Percentiles rank a stretch among this genome's conserved stretches.
phyloP scores from a whole-genome alignment of 345 rosid genomes.

The Hevea brasiliensis region DNA sequence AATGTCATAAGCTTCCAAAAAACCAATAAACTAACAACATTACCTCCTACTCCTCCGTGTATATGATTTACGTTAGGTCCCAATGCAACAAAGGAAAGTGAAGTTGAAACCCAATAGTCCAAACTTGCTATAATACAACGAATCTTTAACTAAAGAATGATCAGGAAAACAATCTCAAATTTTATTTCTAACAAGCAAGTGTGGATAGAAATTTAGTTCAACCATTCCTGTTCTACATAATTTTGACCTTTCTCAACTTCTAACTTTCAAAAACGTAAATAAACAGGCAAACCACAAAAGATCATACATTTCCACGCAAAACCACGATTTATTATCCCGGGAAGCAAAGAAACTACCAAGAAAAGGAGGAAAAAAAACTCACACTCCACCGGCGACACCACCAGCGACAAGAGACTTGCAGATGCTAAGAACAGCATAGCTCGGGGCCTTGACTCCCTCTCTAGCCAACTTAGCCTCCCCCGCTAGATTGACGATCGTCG shows the following conservation, averaged over 20 bases:
- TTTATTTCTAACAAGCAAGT: background rate
- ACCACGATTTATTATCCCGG: background rate
- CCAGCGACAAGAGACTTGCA: conserved; percentile 78
- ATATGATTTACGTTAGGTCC: background rate
- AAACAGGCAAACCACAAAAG: background rate
- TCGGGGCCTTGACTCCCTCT: conserved; percentile 68
- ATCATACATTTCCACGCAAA: background rate
- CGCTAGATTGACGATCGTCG: conserved; percentile 86
- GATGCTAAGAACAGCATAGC: conserved; percentile 50
- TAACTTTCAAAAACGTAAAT: background rate
- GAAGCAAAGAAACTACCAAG: background rate
- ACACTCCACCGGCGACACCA: conserved; percentile 97
- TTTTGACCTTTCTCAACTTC: background rate
- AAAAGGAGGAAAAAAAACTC: conserved; percentile 25
- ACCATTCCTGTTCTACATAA: background rate
- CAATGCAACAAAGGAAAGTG: background rate
- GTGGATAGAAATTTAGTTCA: background rate
- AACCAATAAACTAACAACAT: background rate
- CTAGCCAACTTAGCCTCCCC: conserved; percentile 97
- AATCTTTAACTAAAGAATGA: background rate
- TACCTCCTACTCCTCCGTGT: background rate
- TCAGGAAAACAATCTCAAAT: background rate
- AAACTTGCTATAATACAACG: background rate
- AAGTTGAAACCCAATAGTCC: background rate
- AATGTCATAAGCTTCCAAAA: background rate